These are phyloP conservation scores for Peribolospora kevripleyi DNA, from an alignment of 768 basidiomycete genomes.

Conservation along the genomic window DNA sequence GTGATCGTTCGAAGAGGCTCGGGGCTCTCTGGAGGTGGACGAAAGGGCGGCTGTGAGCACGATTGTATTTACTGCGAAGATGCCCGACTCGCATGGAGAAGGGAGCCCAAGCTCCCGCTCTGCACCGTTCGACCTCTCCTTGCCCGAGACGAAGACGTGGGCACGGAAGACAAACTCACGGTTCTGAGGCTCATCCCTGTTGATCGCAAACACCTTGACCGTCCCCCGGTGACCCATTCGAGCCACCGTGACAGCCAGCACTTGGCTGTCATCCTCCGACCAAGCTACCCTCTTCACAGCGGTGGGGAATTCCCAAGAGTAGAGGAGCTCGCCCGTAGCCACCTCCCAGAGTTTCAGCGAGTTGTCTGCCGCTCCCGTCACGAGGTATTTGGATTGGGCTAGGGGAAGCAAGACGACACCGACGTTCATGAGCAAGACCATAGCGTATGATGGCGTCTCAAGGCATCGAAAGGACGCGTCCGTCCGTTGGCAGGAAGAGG, in stretches of 20 bases:
- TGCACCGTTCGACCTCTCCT: not conserved
- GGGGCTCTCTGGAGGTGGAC: conserved; percentile 32
- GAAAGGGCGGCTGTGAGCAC: not conserved
- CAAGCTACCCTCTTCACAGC: conserved; percentile 90
- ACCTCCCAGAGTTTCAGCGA: conserved; percentile 74
- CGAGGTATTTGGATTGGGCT: conserved; percentile 64
- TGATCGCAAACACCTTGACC: conserved; percentile 70
- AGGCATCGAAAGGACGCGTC: not conserved
- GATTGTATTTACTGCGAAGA: no score
- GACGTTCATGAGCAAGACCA: not conserved
- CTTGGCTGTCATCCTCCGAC: conserved; percentile 48
- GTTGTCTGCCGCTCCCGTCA: conserved; percentile 89
- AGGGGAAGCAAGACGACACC: not conserved
- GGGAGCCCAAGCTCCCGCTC: conserved; percentile 7
- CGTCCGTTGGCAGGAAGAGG: not conserved
- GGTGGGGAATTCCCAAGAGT: conserved; percentile 92
- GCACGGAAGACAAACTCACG: conserved; percentile 33
- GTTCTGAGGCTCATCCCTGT: conserved; percentile 52
- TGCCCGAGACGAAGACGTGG: not conserved
- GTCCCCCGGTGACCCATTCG: conserved; percentile 81
- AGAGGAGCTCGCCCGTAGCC: conserved; percentile 68
- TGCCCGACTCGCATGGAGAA: not conserved
- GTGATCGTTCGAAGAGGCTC: conserved; percentile 59
- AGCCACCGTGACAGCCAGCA: conserved; percentile 90
- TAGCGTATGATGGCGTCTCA: no score